A percentile compares a stretch with the other conserved stretches of the same genome.
Conservation (phyloP, 306 rosid genomes). For the Oemleria cerasiformis region DNA sequence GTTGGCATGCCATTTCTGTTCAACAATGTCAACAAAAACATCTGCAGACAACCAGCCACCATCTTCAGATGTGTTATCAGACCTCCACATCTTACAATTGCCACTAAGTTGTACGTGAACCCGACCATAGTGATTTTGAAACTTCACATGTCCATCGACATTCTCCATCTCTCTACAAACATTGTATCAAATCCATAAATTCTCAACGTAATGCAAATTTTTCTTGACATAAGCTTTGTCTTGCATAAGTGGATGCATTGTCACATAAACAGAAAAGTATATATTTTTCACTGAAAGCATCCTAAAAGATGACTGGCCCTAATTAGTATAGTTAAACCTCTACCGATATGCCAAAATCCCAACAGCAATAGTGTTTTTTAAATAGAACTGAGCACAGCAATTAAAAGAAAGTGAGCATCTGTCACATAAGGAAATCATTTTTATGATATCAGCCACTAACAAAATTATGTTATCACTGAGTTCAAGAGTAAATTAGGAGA, state of each 20-base stretch:
- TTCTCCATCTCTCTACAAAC: constrained; percentile 75
- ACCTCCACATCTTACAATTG: constrained; percentile 85
- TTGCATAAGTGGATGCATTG: constrained; percentile 7
- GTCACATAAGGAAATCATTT: not conserved
- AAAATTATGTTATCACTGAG: constrained; percentile 12
- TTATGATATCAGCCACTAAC: not conserved
- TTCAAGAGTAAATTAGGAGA: constrained; percentile 20
- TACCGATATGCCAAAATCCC: not conserved
- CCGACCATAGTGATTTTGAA: constrained; percentile 66
- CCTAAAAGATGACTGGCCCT: not conserved
- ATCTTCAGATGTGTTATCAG: constrained; percentile 59
- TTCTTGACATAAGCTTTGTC: not conserved
- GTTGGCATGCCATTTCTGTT: constrained; percentile 90
- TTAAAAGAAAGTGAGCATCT: not conserved
- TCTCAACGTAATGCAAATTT: not conserved
- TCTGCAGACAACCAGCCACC: constrained; percentile 91
- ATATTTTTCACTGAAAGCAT: not conserved
- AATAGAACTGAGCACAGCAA: not conserved
- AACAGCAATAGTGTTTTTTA: not conserved
- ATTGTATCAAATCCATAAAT: constrained; percentile 17
- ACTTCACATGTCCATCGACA: constrained; percentile 71
- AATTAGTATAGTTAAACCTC: not conserved
- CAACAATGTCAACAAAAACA: constrained; percentile 73
- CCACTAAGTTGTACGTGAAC: constrained; percentile 78
- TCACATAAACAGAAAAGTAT: not conserved